These are phyloP conservation scores for Porcisia deanei DNA, from an alignment of 208 protist species.

Conservation along the genomic window DNA sequence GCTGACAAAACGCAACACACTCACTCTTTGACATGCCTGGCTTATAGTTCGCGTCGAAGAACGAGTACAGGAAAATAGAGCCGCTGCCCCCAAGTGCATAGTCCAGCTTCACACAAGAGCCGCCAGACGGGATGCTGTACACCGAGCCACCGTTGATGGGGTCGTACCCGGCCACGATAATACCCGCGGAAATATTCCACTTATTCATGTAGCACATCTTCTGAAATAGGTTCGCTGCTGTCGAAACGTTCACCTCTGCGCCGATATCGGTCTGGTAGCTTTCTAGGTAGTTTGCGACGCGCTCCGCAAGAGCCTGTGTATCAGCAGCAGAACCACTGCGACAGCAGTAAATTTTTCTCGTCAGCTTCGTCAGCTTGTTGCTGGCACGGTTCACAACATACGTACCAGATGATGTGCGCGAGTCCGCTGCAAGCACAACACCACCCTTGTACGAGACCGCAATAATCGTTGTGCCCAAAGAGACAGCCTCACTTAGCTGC, in stretches of 20 bases:
- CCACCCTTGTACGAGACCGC: conserved; percentile 96
- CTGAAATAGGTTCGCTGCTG: conserved; percentile 96
- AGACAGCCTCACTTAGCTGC: conserved; percentile 84
- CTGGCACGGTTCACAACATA: conserved; percentile 98
- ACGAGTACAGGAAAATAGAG: conserved; percentile 99
- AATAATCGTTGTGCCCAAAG: conserved; percentile 98
- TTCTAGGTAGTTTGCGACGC: conserved; percentile 92
- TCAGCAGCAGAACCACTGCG: conserved; percentile 98
- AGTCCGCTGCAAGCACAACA: conserved; percentile 97
- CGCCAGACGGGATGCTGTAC: conserved; percentile 96
- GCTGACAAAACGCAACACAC: conserved; percentile 93
- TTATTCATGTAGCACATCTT: conserved; percentile 98
- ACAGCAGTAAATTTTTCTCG: conserved; percentile 97
- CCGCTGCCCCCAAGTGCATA: conserved; percentile 97
- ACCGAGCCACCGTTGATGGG: conserved; percentile 95
- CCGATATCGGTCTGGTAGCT: conserved; percentile 92
- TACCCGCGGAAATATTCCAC: conserved; percentile 95
- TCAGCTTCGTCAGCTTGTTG: conserved; percentile 98
- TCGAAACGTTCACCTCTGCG: conserved; percentile 89
- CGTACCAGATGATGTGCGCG: conserved; percentile 95
- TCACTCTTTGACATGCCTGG: conserved; percentile 97
- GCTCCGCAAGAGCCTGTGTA: conserved; percentile 96
- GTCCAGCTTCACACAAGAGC: conserved; percentile 93
- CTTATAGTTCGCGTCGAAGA: conserved; percentile 97
- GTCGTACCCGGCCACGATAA: conserved; percentile 98